A percentile compares a stretch with the other conserved stretches of the same genome.
Evolutionary conservation across 176 grass and related monocot species (phyloP).

Genomic region (Eleusine indica): DNA sequence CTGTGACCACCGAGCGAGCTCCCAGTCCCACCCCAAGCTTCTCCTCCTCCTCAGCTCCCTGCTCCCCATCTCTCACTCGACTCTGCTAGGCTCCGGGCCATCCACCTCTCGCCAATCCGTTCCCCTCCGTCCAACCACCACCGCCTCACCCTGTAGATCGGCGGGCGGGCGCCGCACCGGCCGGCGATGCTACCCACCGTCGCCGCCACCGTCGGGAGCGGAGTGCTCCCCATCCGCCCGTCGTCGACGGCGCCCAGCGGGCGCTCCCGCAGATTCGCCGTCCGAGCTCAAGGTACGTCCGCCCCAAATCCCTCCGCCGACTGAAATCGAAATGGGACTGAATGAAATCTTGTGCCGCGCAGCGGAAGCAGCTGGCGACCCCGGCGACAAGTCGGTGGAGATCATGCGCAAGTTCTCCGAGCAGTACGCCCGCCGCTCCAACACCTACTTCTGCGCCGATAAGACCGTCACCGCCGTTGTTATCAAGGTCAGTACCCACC

Average conservation of each 20-base stretch:
- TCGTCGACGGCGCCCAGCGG: not conserved
- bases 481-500: conserved; percentile 60
- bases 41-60: not conserved
- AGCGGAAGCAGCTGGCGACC: conserved; percentile 41
- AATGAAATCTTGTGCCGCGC: not conserved
- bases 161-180: not conserved
- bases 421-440: conserved; percentile 86
- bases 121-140: not conserved
- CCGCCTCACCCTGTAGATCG: conserved; percentile 6
- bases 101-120: not conserved
- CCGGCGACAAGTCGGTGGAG: conserved; percentile 81
- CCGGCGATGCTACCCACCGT: conserved; percentile 37
- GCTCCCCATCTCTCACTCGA: not conserved
- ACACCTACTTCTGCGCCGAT: conserved; percentile 85
- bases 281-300: conserved; percentile 50
- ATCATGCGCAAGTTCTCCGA: conserved; percentile 99
- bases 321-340: not conserved
- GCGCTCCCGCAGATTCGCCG: conserved; percentile 21
- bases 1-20: not conserved
- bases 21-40: not conserved
- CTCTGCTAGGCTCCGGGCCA: not conserved
- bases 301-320: not conserved
- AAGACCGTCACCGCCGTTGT: conserved; percentile 95
- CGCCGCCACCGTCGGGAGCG: conserved; percentile 17
- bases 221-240: conserved; percentile 12